phyloP scores from a whole-genome alignment of 805 yeast genomes.

The Schwanniomyces vanrijiae region DNA sequence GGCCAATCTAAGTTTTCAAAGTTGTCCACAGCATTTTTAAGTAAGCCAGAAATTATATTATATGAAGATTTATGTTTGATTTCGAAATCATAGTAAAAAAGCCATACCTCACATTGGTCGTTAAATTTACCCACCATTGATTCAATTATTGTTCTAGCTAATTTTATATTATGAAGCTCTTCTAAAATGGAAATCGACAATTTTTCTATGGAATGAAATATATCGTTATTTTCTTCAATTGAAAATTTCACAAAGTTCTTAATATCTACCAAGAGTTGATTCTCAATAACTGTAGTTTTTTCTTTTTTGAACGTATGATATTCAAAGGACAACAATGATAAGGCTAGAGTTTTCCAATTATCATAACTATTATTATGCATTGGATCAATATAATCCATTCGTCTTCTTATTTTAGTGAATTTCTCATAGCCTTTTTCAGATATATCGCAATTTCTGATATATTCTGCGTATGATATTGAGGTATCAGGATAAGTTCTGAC shows the following conservation, averaged over 20 bases:
- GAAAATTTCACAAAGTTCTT: conserved; percentile 23
- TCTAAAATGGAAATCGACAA: conserved; percentile 35
- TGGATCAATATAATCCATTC: conserved; percentile 13
- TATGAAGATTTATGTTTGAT: conserved; percentile 20
- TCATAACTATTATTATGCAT: conserved; percentile 17
- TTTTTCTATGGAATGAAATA: conserved; percentile 46
- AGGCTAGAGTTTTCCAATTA: conserved; percentile 34
- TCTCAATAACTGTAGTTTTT: conserved; percentile 7
- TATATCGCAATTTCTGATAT: conserved; percentile 15
- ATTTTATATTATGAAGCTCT: conserved; percentile 22
- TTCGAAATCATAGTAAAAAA: conserved; percentile 43
- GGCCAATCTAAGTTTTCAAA: conserved; percentile 47
- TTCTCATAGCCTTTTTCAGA: conserved; percentile 9
- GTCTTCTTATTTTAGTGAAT: conserved; percentile 5
- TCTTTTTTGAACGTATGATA: conserved; percentile 2
- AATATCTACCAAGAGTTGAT: conserved; percentile 19
- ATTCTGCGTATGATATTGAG: conserved; percentile 26
- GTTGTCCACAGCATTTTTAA: conserved; percentile 29
- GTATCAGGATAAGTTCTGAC: conserved; percentile 23
- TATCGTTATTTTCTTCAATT: conserved; percentile 25
- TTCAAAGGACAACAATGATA: conserved; percentile 20
- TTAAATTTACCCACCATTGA: conserved; percentile 23
- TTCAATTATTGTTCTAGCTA: conserved; percentile 23
- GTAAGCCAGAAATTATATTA: conserved; percentile 21
- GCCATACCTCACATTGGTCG: conserved; percentile 48